Percentiles rank a stretch among this genome's conserved stretches.
These are phyloP conservation scores for Erythrobasidium hasegawianum DNA, from an alignment of 1,284 basidiomycete species.

Conservation along the genomic window DNA sequence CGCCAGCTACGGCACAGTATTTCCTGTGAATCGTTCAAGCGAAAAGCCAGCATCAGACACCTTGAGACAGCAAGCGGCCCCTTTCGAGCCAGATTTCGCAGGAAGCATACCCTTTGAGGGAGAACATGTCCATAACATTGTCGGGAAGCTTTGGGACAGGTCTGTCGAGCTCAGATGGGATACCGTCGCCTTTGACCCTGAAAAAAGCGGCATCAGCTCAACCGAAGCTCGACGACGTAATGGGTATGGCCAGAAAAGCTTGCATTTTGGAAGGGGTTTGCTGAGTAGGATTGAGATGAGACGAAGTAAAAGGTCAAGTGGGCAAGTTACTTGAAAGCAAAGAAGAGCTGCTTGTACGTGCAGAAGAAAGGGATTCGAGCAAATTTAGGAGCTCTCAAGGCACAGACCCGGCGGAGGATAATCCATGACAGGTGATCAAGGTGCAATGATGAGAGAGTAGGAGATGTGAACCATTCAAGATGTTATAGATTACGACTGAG, in stretches of 20 bases:
- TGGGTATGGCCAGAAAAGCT: neutral
- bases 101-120: slow-evolving; percentile 29
- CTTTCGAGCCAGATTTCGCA: no score
- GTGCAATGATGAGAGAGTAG: no score
- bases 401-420: no score
- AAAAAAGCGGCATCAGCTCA: neutral
- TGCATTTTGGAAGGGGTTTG: neutral
- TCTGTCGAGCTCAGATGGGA: neutral
- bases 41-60: neutral
- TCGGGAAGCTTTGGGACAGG: slow-evolving; percentile 1
- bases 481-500: no score
- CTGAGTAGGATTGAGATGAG: neutral
- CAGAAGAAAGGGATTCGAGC: no score
- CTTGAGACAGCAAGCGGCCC: neutral
- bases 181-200: slow-evolving; percentile 3
- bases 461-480: no score
- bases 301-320: neutral
- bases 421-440: no score
- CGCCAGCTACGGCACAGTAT: slow-evolving; percentile 46
- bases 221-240: neutral
- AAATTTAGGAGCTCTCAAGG: no score
- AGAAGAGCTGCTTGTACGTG: no score
- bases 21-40: slow-evolving; percentile 47
- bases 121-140: slow-evolving; percentile 37
- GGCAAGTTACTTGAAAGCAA: neutral